phyloP scores from a whole-genome alignment of 345 rosid genomes.

The Mercurialis annua region DNA sequence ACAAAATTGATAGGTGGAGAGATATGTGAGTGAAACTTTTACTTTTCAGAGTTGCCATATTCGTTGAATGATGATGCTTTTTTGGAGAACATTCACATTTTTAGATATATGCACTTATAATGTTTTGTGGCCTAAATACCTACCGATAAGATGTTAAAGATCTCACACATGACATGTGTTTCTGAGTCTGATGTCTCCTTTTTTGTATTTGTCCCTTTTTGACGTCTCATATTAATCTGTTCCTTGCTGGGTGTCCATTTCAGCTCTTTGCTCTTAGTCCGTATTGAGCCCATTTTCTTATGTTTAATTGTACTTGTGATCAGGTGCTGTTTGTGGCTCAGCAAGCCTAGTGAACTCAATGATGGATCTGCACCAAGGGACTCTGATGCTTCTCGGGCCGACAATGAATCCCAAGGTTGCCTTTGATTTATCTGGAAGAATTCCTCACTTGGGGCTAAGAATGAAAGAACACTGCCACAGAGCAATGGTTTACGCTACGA shows the following conservation, averaged over 20 bases:
- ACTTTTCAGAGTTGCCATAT: neutral
- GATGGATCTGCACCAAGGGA: slow-evolving; percentile 95
- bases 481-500: slow-evolving; percentile 59
- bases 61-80: neutral
- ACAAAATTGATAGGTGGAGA: no score
- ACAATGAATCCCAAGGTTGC: slow-evolving; percentile 98
- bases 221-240: slow-evolving; percentile 1
- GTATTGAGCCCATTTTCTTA: neutral
- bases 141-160: neutral
- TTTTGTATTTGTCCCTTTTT: neutral
- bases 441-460: slow-evolving; percentile 80
- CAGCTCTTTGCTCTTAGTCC: neutral
- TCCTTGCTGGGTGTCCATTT: neutral
- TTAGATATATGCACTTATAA: neutral
- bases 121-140: no score
- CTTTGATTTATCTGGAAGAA: slow-evolving; percentile 74
- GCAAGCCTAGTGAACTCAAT: slow-evolving; percentile 76
- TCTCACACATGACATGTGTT: neutral
- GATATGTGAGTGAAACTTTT: neutral
- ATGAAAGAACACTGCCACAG: slow-evolving; percentile 84
- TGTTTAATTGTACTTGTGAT: neutral
- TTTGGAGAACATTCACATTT: neutral
- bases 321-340: slow-evolving; percentile 91
- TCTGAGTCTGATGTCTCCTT: neutral
- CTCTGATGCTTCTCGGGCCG: slow-evolving; percentile 86